These are phyloP conservation scores for Lipomyces orientalis DNA, from an alignment of 805 yeast genomes.

Conservation along the genomic window DNA sequence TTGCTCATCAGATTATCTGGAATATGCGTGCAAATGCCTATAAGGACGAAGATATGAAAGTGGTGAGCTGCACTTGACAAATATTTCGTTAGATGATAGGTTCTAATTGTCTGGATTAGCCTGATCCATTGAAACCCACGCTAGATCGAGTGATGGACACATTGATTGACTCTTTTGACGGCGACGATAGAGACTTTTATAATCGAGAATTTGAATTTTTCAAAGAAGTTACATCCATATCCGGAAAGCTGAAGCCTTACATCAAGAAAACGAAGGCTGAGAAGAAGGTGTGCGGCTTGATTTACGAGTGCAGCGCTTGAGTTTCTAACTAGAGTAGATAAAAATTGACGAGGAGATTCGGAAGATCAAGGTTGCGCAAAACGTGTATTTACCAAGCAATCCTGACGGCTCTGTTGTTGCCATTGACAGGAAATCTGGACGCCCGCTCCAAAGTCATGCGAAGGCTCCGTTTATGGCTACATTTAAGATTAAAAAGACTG, in stretches of 20 bases:
- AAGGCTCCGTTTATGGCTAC: conserved; percentile 99
- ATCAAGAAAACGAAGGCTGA: conserved; percentile 95
- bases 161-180: conserved; percentile 67
- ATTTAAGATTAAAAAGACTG: conserved; percentile 68
- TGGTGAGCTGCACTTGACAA: neutral
- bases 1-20: conserved; percentile 98
- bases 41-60: conserved; percentile 73
- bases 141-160: conserved; percentile 72
- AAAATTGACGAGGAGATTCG: conserved; percentile 97
- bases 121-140: conserved; percentile 82
- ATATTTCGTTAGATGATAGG: neutral
- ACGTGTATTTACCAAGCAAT: conserved; percentile 92
- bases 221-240: conserved; percentile 86
- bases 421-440: conserved; percentile 89
- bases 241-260: conserved; percentile 93
- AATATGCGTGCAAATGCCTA: conserved; percentile 92
- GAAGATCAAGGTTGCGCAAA: conserved; percentile 70
- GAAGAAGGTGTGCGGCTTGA: conserved; percentile 62
- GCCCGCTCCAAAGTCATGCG: conserved; percentile 96
- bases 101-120: conserved; percentile 44
- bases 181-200: conserved; percentile 69
- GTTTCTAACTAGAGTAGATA: conserved; percentile 36
- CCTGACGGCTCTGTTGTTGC: conserved; percentile 96
- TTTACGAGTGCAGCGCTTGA: neutral
- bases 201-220: conserved; percentile 87